Evolutionary conservation across 208 protist species (phyloP), one percentile per base, ranked within the genome.

Genomic region (Trypanosoma boissoni): DNA sequence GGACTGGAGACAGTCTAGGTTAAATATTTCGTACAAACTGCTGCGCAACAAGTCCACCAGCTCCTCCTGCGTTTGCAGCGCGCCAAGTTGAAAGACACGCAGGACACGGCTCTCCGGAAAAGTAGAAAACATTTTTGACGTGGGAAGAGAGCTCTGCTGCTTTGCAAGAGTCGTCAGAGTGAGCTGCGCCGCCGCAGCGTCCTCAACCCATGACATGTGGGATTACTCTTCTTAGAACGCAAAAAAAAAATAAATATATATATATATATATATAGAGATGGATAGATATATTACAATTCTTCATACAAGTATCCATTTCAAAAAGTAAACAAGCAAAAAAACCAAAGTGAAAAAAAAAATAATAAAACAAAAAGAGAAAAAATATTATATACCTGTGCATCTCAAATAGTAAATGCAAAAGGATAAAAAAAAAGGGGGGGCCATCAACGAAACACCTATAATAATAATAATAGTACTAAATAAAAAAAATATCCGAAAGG

Each of bases 61-160:
- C 55, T 96, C 86, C 41, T 81, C 68, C 55, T 96, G 83, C 8
- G 79, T 72, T 18, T 72, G 64, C 21, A 92, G 58, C 7, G 80
- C 86, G 41, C 84, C 82, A 1, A 93, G 49, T 68, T 96, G 90
- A 54, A 88, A 91, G 18, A 92, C 77, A 20, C 90, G 86, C 44
- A 92, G 64, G 3, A 94, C 86, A 41, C 83, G 69, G 36, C 81
- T 89, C 57, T 84, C 75, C 0, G 86, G 82, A 31, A 91, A 83
- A 41, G 72, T 68, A 6, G 88, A 83, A 37, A 94, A 92, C 32
- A 71, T 75, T 18, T 74, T 66, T 12, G 88, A 91, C 3, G 70
- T 53, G 5, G 80, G 84, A 45, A 94, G 58, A 31, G 67, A 46
- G 23, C 67, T 64, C 65, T 90, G 88, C 72, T 94, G 88, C 73